Evolutionary conservation across 2,329 filamentous ascomycete genomes (phyloP), one percentile per base, ranked within the genome.

Genomic region (Penicillium polonicum): DNA sequence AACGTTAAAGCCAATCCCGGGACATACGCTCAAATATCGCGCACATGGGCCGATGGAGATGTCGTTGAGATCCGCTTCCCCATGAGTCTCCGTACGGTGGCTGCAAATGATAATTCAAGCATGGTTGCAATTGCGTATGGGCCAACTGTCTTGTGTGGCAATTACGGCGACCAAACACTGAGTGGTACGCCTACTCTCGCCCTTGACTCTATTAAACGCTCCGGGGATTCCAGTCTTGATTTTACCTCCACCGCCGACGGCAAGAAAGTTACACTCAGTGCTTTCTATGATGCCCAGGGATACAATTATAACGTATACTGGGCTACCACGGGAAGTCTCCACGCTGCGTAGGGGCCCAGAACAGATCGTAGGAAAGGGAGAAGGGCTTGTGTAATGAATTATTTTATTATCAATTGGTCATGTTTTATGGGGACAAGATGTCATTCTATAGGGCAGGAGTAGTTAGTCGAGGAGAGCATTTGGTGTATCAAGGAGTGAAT

Each of bases 241-340:
- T 43, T 52, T 9, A 52, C 27, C 10, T 43, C 49, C 15, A 25
- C 8, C 4, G 49, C 49, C 4, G 19, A 52, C 15, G 27, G 15
- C 1, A 33, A 33, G 13, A 2, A 13, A 3, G 27, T 43, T 9
- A 44, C 19, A 44, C 15, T 44, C 10, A 43, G 49, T 43, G 19
- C 38, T 15, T 52, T 52, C 27, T 43, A 52, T 33, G 49, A 44
- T 25, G 49, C 38, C 4, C 49, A 44, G 38, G 49, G 49, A 25
- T 44, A 43, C 15, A 52, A 52, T 9, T 52, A 43, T 33, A 44
- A 52, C 10, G 49, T 43, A 19, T 52, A 52, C 27, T 52, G 38
- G 49, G 6, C 27, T 52, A 43, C 38, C 15, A 52, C 27, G 4
- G 49, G 49, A 44, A 52, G 27, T 15, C 19, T 52, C 6, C n/a